Evolutionary conservation across 1,284 basidiomycete genomes (phyloP).

Genomic region (Porphyrellus sp.): DNA sequence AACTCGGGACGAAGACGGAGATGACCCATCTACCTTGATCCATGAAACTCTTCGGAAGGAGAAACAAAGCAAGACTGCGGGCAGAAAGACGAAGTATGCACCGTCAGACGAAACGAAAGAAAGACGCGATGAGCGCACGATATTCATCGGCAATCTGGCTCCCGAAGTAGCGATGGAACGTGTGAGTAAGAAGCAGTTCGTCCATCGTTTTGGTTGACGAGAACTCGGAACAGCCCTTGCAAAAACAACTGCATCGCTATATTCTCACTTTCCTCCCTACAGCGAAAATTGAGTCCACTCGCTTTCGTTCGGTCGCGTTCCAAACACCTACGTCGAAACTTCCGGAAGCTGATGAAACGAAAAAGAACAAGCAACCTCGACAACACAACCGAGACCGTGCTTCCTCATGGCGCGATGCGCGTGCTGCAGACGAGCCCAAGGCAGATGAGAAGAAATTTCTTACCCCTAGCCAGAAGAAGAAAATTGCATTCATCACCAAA

Average conservation of each 20-base stretch:
- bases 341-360: constrained; percentile 39
- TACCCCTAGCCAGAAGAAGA: constrained; percentile 86
- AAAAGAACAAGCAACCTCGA: constrained; percentile 37
- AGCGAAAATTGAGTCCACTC: constrained; percentile 84
- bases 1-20: constrained; percentile 12
- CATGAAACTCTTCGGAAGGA: constrained; percentile 39
- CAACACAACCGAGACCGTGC: constrained; percentile 59
- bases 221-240: constrained; percentile 42
- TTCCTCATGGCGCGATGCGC: constrained; percentile 64
- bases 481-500: constrained; percentile 90
- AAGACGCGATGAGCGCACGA: constrained; percentile 74
- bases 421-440: constrained; percentile 44
- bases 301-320: constrained; percentile 89
- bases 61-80: constrained; percentile 11
- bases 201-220: constrained; percentile 4
- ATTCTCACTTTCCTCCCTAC: constrained; percentile 65
- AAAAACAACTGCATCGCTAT: constrained; percentile 71
- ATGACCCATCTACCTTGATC: constrained; percentile 17
- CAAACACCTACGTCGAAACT: constrained; percentile 70
- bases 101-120: constrained; percentile 68
- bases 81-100: constrained; percentile 41
- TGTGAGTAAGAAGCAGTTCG: constrained; percentile 42
- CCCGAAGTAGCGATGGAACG: constrained; percentile 73
- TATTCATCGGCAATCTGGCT: constrained; percentile 92
- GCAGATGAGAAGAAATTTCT: constrained; percentile 65